These are phyloP conservation scores for Rhizopus microsporus DNA, from an alignment of 371 early-diverging fungal species.

Conservation along the genomic window DNA sequence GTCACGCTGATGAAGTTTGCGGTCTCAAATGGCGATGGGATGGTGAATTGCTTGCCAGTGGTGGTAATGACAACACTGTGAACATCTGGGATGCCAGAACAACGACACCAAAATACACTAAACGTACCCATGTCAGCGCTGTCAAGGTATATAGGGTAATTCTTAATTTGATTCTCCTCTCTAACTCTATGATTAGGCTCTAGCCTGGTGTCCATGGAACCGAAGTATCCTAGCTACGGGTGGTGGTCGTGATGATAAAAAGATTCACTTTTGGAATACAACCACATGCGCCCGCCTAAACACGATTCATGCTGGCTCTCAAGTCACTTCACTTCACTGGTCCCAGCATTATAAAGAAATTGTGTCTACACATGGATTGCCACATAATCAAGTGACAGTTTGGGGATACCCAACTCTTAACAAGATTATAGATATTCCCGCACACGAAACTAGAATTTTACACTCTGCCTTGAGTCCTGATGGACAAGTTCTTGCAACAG, in stretches of 20 bases:
- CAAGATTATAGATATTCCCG: slow-evolving; percentile 79
- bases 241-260: slow-evolving; percentile 93
- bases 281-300: slow-evolving; percentile 65
- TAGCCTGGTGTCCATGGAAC: slow-evolving; percentile 99
- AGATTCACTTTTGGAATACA: slow-evolving; percentile 96
- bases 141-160: slow-evolving; percentile 70
- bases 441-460: slow-evolving; percentile 90
- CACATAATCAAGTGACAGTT: slow-evolving; percentile 83
- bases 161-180: background rate
- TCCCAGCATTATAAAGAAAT: slow-evolving; percentile 93
- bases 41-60: slow-evolving; percentile 88
- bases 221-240: slow-evolving; percentile 91
- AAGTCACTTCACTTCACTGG: slow-evolving; percentile 95
- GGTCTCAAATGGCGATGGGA: slow-evolving; percentile 94
- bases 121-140: slow-evolving; percentile 81
- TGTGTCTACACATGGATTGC: slow-evolving; percentile 92
- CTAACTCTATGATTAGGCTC: slow-evolving; percentile 64
- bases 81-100: slow-evolving; percentile 91
- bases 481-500: slow-evolving; percentile 89
- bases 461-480: slow-evolving; percentile 93
- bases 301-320: slow-evolving; percentile 85
- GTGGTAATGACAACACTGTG: slow-evolving; percentile 96
- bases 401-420: slow-evolving; percentile 89
- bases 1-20: slow-evolving; percentile 88
- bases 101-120: slow-evolving; percentile 65